Evolutionary conservation across 306 rosid genomes (phyloP).

Genomic region (Gleditsia sinensis): DNA sequence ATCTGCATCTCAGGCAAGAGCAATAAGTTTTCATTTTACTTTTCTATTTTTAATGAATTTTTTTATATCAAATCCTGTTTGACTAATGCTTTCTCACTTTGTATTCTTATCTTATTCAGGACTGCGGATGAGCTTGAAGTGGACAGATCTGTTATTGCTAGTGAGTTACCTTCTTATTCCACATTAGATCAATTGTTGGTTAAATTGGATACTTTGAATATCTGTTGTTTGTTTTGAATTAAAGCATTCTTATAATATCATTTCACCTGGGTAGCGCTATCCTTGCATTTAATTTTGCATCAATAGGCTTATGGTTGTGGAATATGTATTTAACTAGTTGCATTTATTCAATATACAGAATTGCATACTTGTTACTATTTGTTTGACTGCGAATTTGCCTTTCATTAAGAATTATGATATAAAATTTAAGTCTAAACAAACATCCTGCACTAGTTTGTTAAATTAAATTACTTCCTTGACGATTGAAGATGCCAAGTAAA

Average conservation of each 20-base stretch:
- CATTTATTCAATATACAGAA: neutral
- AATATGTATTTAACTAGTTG: neutral
- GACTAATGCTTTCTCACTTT: conserved; percentile 1
- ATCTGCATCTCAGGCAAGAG: conserved; percentile 71
- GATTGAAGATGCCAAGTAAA: neutral
- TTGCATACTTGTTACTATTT: conserved; percentile 3
- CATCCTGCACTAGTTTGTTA: neutral
- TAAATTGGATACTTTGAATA: conserved; percentile 4
- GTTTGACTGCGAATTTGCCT: neutral
- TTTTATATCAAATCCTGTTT: conserved; percentile 2
- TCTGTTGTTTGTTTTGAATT: neutral
- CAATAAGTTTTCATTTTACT: neutral
- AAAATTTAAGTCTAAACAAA: neutral
- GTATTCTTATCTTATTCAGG: conserved; percentile 45
- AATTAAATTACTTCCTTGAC: neutral
- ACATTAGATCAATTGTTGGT: conserved; percentile 18
- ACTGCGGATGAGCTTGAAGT: conserved; percentile 72
- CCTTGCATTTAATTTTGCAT: neutral
- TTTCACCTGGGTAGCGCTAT: neutral
- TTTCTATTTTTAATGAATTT: conserved; percentile 19
- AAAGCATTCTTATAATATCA: neutral
- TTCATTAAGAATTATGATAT: neutral
- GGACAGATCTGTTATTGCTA: conserved; percentile 57
- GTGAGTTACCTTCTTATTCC: conserved; percentile 50
- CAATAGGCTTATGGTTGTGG: neutral